Evolutionary conservation across 176 grass and related monocot genomes (phyloP).

Genomic region (Cenchrus americanus): DNA sequence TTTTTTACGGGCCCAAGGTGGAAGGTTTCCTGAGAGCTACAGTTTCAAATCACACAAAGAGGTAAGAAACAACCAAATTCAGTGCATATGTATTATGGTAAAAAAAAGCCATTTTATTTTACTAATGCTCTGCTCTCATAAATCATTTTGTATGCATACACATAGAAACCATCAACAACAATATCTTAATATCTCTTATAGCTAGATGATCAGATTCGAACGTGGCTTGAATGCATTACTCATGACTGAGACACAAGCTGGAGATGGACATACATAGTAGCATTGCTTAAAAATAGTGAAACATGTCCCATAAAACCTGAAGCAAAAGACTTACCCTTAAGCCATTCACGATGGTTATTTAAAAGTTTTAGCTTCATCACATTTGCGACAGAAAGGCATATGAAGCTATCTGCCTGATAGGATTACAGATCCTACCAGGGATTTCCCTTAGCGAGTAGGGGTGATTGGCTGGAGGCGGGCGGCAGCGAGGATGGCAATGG

Average conservation of each 20-base stretch:
- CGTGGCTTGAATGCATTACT: too few relatives aligned
- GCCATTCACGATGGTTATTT: not conserved
- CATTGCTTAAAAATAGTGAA: not conserved
- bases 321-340: not conserved
- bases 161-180: too few relatives aligned
- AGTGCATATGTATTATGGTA: not conserved
- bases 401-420: not conserved
- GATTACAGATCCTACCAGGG: too few relatives aligned
- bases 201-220: too few relatives aligned
- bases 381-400: not conserved
- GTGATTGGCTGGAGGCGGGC: too few relatives aligned
- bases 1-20: conserved; percentile 64
- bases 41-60: not conserved
- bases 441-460: too few relatives aligned
- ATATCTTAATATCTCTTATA: too few relatives aligned
- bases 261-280: not conserved
- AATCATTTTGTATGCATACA: not conserved
- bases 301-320: not conserved
- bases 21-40: conserved; percentile 64
- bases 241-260: too few relatives aligned
- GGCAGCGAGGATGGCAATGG: too few relatives aligned
- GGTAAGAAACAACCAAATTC: not conserved
- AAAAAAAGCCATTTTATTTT: not conserved
- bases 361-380: not conserved
- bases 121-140: not conserved